Percentiles rank a stretch among this genome's conserved stretches.
Evolutionary conservation across 345 rosid species (phyloP).

Genomic region (Ailanthus altissimus): DNA sequence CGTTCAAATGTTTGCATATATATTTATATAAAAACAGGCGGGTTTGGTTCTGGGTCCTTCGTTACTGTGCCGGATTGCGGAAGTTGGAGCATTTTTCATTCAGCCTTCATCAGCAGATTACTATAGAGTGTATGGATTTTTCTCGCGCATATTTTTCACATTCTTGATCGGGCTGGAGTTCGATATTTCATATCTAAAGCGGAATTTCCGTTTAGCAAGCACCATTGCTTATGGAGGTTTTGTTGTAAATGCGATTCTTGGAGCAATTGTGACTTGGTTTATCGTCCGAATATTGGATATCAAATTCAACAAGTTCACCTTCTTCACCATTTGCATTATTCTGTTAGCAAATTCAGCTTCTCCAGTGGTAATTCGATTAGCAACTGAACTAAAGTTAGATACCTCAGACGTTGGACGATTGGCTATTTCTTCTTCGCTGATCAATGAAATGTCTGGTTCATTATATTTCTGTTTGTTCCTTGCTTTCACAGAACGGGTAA

Average conservation of each 20-base stretch:
- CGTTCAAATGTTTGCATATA: too few species aligned
- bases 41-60: constrained; percentile 77
- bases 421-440: constrained; percentile 51
- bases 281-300: constrained; percentile 31
- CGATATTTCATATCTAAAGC: constrained; percentile 54
- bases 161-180: constrained; percentile 74
- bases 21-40: too few species aligned
- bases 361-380: constrained; percentile 59
- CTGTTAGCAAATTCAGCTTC: constrained; percentile 63
- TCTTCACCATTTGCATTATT: constrained; percentile 36
- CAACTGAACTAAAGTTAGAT: constrained; percentile 64
- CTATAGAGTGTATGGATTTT: constrained; percentile 44
- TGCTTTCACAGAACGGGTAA: constrained; percentile 24
- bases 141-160: constrained; percentile 61
- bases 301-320: constrained; percentile 12
- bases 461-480: constrained; percentile 30
- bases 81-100: constrained; percentile 44
- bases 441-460: constrained; percentile 56
- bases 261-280: constrained; percentile 39
- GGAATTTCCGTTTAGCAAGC: constrained; percentile 48
- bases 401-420: constrained; percentile 67
- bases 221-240: constrained; percentile 53
- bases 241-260: constrained; percentile 36
- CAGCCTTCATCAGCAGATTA: constrained; percentile 56
- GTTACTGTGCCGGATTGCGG: constrained; percentile 44